phyloP scores from a whole-genome alignment of 2,329 filamentous ascomycete species.

The Penicillium sclerotiorum region DNA sequence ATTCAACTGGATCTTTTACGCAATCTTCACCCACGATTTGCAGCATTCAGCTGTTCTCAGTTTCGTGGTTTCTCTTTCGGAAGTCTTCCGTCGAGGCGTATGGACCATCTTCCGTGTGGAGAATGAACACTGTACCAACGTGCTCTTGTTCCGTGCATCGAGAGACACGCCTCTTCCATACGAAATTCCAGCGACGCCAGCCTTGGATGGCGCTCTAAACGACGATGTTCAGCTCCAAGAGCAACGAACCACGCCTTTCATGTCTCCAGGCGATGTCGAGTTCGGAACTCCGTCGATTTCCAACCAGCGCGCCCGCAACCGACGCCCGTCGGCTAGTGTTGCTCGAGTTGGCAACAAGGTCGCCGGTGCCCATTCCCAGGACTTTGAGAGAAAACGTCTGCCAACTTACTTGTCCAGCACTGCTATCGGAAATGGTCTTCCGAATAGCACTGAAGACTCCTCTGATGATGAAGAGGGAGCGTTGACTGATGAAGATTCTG shows the following conservation, averaged over 20 bases:
- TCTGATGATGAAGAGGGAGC: conserved; percentile 43
- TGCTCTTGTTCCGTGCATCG: conserved; percentile 84
- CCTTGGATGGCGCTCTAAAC: conserved; percentile 13
- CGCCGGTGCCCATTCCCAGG: conserved; percentile 81
- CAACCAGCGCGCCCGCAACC: conserved; percentile 29
- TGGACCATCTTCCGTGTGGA: conserved; percentile 95
- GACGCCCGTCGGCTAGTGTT: conserved; percentile 41
- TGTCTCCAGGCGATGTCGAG: conserved; percentile 31
- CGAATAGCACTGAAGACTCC: conserved; percentile 38
- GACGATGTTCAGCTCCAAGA: conserved; percentile 33
- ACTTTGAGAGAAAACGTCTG: conserved; percentile 80
- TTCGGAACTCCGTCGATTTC: conserved; percentile 30
- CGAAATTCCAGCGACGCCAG: conserved; percentile 40
- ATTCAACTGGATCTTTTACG: conserved; percentile 94
- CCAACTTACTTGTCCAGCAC: conserved; percentile 47
- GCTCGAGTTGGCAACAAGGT: conserved; percentile 68
- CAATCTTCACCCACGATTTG: conserved; percentile 74
- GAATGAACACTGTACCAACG: conserved; percentile 95
- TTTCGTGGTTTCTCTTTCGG: conserved; percentile 75
- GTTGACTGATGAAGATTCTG: conserved; percentile 30
- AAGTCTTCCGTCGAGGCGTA: conserved; percentile 81
- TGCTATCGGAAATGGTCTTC: conserved; percentile 36
- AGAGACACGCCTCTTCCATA: conserved; percentile 88
- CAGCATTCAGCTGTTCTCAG: conserved; percentile 84
- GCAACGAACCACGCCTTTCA: conserved; percentile 23